Evolutionary conservation across 371 early-diverging fungal species (phyloP), one percentile per base, ranked within the genome.

Genomic region (Paraphysoderma sedebokerense): DNA sequence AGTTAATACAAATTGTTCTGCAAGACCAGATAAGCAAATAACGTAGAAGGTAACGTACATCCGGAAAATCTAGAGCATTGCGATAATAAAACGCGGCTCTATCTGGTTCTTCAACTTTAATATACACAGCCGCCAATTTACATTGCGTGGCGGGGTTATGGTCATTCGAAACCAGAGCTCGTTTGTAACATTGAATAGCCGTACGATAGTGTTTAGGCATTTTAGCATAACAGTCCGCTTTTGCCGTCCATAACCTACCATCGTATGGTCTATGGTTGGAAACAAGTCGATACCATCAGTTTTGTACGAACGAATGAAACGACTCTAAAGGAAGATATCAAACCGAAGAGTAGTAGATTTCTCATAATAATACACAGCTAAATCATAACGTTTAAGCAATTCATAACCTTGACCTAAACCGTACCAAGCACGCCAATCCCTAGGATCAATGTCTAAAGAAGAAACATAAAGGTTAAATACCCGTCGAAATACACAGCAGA

Each of bases 391-490:
- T 30, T 74, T 76, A 27, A 92, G 71, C 19, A 85, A 60, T 60
- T 88, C 86, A 61, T 92, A 92, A 0, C 85, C 79, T 50, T 90
- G 85, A 13, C 91, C 97, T 34, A 95, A 61, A 8, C 87, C 90
- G 56, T 81, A 83, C 92, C 92, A 95, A 1, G 91, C 90, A 27
- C 92, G 70, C 59, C 85, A 92, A 56, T 96, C 95, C 13, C 76
- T 65, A 22, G 68, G 66, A 48, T 86, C 82, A 30, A 80, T 67
- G 41, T 85, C 92, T 70, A 68, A 20, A 48, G 32, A 22, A 36
- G n/a, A 22, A 40, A 38, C 8, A 27, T 24, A 15, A 32, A 33
- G 35, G 26, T 20, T 37, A 39, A 13, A 37, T 9, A 32, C 26
- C 11, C 22, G 26, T 48, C n/a, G 24, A 39, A 17, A 39, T 13